Conservation (phyloP, 2,329 filamentous ascomycete genomes). For the Botrytis sinoallii region DNA sequence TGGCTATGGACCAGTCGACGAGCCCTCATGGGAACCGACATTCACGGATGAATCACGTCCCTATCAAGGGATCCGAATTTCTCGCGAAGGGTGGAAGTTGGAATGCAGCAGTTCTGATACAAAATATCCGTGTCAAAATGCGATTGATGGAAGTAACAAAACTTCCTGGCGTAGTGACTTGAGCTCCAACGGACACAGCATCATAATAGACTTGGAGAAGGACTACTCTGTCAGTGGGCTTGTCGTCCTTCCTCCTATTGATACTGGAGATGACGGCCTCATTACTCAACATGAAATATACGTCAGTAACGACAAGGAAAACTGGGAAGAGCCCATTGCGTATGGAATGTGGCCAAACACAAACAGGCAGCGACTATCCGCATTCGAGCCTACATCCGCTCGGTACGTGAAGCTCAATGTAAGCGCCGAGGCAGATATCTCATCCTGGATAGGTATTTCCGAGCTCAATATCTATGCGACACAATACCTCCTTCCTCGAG, state of each 20-base stretch:
- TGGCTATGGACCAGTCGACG: constrained; percentile 1
- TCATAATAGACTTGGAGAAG: background rate
- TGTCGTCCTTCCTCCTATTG: background rate
- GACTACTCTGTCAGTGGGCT: background rate
- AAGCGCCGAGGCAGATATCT: background rate
- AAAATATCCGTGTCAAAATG: background rate
- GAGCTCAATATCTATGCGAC: constrained; percentile 10
- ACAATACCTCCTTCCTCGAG: background rate
- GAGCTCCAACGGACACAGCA: background rate
- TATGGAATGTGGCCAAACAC: constrained; percentile 12
- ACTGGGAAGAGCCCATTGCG: background rate
- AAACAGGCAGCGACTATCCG: constrained; percentile 8
- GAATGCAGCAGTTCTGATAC: background rate
- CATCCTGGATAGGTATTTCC: constrained; percentile 1
- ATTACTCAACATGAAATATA: constrained; percentile 5
- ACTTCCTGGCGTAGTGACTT: background rate
- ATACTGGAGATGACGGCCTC: background rate
- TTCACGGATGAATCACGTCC: background rate
- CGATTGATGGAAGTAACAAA: background rate
- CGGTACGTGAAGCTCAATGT: constrained; percentile 6
- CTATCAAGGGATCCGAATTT: background rate
- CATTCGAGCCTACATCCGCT: constrained; percentile 2
- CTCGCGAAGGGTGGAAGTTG: background rate
- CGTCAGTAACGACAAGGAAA: background rate
- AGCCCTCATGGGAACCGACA: background rate